Conservation (phyloP, 2,329 filamentous ascomycete species). For the Xylaria sp. region DNA sequence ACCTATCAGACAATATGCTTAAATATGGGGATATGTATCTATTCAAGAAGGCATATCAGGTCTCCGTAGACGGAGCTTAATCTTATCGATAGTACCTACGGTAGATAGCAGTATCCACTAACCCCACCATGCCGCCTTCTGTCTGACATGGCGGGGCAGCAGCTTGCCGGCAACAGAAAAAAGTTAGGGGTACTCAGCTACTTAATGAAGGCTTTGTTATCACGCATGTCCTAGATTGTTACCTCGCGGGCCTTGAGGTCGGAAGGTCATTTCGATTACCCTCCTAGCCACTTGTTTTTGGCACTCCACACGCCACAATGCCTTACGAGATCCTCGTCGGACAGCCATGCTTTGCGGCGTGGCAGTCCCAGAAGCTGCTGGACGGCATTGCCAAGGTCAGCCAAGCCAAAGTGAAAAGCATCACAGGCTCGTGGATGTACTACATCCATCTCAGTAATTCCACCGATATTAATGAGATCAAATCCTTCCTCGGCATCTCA, state of each 20-base stretch:
- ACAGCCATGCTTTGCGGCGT: conserved; percentile 62
- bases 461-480: conserved; percentile 53
- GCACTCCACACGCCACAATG: conserved; percentile 37
- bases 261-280: conserved; percentile 14
- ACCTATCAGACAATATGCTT: too few relatives aligned
- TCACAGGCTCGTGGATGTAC: conserved; percentile 70
- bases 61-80: conserved; percentile 21
- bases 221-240: conserved; percentile 19
- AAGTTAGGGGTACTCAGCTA: conserved; percentile 14
- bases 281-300: conserved; percentile 8
- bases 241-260: conserved; percentile 24
- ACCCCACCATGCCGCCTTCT: conserved; percentile 37
- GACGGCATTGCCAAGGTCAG: conserved; percentile 56
- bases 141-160: conserved; percentile 36
- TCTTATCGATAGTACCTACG: conserved; percentile 38
- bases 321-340: conserved; percentile 49
- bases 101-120: conserved; percentile 7
- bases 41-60: background rate
- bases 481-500: conserved; percentile 45
- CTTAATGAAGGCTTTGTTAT: conserved; percentile 11
- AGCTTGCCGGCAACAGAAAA: conserved; percentile 15
- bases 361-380: conserved; percentile 59
- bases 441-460: conserved; percentile 70
- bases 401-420: conserved; percentile 57
- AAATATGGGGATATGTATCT: too few relatives aligned